These are phyloP conservation scores for Physaria fendleri DNA, from an alignment of 345 rosid genomes.

Conservation along the genomic window DNA sequence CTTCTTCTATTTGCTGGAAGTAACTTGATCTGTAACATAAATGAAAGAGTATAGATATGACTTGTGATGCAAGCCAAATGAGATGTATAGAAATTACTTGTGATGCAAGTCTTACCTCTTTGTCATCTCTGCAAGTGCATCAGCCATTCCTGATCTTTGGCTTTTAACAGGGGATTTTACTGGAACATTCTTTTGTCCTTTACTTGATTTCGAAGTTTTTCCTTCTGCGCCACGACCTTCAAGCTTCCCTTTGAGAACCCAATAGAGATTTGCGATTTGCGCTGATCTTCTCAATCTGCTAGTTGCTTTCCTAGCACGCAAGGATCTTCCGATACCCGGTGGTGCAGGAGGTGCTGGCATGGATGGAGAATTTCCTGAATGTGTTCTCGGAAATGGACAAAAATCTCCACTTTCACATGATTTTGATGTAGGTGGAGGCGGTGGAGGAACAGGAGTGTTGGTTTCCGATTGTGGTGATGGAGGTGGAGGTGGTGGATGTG, in stretches of 20 bases:
- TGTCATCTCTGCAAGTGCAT: slow-evolving; percentile 63
- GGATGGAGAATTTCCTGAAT: slow-evolving; percentile 4
- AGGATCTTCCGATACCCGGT: slow-evolving; percentile 42
- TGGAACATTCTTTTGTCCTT: slow-evolving; percentile 15
- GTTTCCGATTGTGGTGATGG: slow-evolving; percentile 13
- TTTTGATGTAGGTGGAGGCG: slow-evolving; percentile 29
- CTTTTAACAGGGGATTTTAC: slow-evolving; percentile 29
- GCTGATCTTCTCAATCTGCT: slow-evolving; percentile 58
- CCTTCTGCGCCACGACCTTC: slow-evolving; percentile 40
- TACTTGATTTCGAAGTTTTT: slow-evolving; percentile 22
- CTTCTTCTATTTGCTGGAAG: slow-evolving; percentile 65
- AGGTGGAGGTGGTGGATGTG: slow-evolving; percentile 31
- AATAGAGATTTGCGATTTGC: slow-evolving; percentile 44
- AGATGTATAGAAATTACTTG: slow-evolving; percentile 1
- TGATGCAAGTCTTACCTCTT: slow-evolving; percentile 39
- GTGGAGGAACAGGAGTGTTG: slow-evolving; percentile 15
- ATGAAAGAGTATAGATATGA: background rate
- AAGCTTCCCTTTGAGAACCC: slow-evolving; percentile 50
- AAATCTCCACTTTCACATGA: slow-evolving; percentile 5
- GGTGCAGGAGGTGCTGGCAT: slow-evolving; percentile 45
- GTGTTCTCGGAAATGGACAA: slow-evolving; percentile 12
- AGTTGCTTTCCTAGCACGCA: slow-evolving; percentile 44
- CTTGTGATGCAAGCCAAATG: slow-evolving; percentile 20
- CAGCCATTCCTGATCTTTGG: slow-evolving; percentile 59
- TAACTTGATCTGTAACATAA: slow-evolving; percentile 44